These are phyloP conservation scores for Paraleonurus japonicus DNA, from an alignment of 257 asterid genomes.

Conservation along the genomic window DNA sequence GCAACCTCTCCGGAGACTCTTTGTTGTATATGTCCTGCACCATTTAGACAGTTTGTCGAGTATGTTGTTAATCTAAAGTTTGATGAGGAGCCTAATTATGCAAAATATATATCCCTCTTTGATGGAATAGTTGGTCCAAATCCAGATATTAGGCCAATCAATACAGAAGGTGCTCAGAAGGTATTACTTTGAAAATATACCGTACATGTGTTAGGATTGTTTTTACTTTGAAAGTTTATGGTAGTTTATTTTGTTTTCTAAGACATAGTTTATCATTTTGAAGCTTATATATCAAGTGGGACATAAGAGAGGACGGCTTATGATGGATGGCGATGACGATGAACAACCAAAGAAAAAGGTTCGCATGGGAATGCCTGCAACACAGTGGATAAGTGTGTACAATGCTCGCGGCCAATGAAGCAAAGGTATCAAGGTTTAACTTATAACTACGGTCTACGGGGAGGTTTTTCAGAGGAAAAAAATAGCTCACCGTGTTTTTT, in stretches of 20 bases:
- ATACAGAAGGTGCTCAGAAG: constrained; percentile 72
- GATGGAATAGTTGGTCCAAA: constrained; percentile 66
- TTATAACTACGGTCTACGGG: not conserved
- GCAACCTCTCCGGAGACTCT: constrained; percentile 63
- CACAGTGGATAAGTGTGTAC: constrained; percentile 71
- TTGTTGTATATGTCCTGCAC: constrained; percentile 64
- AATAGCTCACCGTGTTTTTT: not conserved
- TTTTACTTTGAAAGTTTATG: constrained; percentile 14
- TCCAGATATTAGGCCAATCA: constrained; percentile 64
- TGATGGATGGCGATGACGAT: constrained; percentile 52
- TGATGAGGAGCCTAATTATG: constrained; percentile 71
- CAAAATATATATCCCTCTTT: constrained; percentile 60
- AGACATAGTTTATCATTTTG: not conserved
- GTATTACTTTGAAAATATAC: constrained; percentile 26
- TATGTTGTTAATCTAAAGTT: constrained; percentile 53
- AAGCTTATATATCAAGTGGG: constrained; percentile 60
- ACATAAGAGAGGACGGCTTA: constrained; percentile 55
- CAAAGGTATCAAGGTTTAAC: constrained; percentile 46
- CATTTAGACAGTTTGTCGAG: constrained; percentile 59
- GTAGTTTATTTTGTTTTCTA: not conserved
- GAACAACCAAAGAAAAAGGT: constrained; percentile 66
- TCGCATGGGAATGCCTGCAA: constrained; percentile 63
- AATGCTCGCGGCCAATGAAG: constrained; percentile 65
- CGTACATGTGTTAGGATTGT: constrained; percentile 2
- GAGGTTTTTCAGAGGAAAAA: not conserved